Percentiles rank a stretch among this genome's conserved stretches.
phyloP scores from a whole-genome alignment of 129 eudicot species.

The Daucus carota region DH1_v3.0 NC_030384.2:39224501-39225000 shows the following conservation, averaged over 20 bases:
- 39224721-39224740: not conserved
- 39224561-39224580: not conserved
- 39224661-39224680: not conserved
- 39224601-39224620: not conserved
- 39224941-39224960: not conserved
- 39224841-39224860: not conserved
- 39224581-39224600: not conserved
- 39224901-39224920: not conserved
- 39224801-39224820: not conserved
- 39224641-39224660: not conserved
- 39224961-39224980: not conserved
- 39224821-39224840: not conserved
- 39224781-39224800: not conserved
- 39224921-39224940: not conserved
- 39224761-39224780: not conserved
- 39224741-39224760: not conserved
- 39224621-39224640: not conserved
- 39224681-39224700: not conserved
- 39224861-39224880: not conserved
- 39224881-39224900: not conserved
- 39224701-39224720: not conserved
- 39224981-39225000: not conserved
- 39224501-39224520: too few relatives aligned
- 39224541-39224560: not conserved
- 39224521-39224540: not conserved